Evolutionary conservation across 2,329 filamentous ascomycete genomes (phyloP), one percentile per base, ranked within the genome.

Genomic region (Cercospora nicotianae): DNA sequence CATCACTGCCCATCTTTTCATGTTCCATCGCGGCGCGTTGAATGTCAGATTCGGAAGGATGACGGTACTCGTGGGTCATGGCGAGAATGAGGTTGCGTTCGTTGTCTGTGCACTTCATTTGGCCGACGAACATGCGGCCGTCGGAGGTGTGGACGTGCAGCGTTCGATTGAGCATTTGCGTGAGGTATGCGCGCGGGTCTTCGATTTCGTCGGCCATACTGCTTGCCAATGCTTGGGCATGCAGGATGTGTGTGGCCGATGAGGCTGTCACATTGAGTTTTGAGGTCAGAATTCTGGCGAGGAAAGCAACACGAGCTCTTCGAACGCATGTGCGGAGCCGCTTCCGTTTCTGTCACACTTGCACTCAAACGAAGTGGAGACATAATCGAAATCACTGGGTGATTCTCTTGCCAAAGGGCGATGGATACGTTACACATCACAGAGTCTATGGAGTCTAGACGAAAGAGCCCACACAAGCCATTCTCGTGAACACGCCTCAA

Each of bases 51-150:
- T 77, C 73, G 7, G 79, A 77, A 5, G 93, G 93, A 67, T 88
- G 86, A 2, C 94, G 91, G 80, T 97, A 98, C 80, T 99, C 95
- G 80, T 95, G 91, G 0, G 94, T 92, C 72, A 91, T 86, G 39
- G 90, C 86, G 63, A 99, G 87, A 63, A 99, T 92, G 72, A 98
- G 86, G 76, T 99, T 79, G 75, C 87, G 88, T 70, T 97, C 91
- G 67, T 91, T 89, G 83, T 99, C 95, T 31, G 94, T 97, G 83
- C 95, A 99, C 81, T 96, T 97, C 81, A 99, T 91, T 71, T 89
- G 86, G 20, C 95, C 95, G 65, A 93, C 88, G 79, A 98, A 99
- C 79, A 97, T 89, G 68, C 95, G 91, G 16, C 87, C 88, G 78
- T 98, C 94, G 4, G 89, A 91, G 13, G 91, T 92, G 74, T 91